A percentile compares a stretch with the other conserved stretches of the same genome.
These are phyloP conservation scores for Cicer cuneatum DNA, from an alignment of 306 rosid species.

Conservation along the genomic window DNA sequence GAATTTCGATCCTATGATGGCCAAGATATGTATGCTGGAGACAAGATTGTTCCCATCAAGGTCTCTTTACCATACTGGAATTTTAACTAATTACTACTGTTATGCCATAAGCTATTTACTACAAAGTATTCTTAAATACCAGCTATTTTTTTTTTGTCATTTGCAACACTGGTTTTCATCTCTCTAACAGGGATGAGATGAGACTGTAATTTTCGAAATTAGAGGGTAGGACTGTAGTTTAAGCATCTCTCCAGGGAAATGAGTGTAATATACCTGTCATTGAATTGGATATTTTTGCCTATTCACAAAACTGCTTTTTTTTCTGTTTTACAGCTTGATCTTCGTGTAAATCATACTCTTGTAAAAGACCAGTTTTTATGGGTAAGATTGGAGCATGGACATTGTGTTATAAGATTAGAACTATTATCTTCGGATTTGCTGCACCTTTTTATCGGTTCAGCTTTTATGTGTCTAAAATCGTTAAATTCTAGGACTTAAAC, in stretches of 20 bases:
- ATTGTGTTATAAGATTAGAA: conserved; percentile 13
- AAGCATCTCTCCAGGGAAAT: background rate
- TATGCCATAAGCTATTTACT: background rate
- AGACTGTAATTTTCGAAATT: background rate
- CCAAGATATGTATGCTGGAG: conserved; percentile 89
- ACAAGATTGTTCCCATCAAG: conserved; percentile 90
- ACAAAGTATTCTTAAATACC: too few relatives aligned
- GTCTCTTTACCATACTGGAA: conserved; percentile 18
- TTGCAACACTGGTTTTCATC: background rate
- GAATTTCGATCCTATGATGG: conserved; percentile 85
- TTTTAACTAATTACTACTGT: too few relatives aligned
- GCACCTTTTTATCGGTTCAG: conserved; percentile 21
- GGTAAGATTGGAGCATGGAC: conserved; percentile 58
- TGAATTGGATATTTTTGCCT: conserved; percentile 5
- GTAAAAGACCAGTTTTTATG: conserved; percentile 93
- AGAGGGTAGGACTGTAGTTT: background rate
- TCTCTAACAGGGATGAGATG: background rate
- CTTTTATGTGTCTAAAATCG: conserved; percentile 27
- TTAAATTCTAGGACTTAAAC: conserved; percentile 78
- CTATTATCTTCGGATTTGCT: conserved; percentile 22
- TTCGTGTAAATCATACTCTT: conserved; percentile 84
- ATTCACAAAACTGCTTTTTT: background rate
- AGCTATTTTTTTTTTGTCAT: too few relatives aligned
- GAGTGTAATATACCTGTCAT: background rate
- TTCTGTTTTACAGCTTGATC: conserved; percentile 75